Percentiles rank a stretch among this genome's conserved stretches.
These are phyloP conservation scores for Cordia subcordata DNA, from an alignment of 257 asterid genomes.

Conservation along the genomic window DNA sequence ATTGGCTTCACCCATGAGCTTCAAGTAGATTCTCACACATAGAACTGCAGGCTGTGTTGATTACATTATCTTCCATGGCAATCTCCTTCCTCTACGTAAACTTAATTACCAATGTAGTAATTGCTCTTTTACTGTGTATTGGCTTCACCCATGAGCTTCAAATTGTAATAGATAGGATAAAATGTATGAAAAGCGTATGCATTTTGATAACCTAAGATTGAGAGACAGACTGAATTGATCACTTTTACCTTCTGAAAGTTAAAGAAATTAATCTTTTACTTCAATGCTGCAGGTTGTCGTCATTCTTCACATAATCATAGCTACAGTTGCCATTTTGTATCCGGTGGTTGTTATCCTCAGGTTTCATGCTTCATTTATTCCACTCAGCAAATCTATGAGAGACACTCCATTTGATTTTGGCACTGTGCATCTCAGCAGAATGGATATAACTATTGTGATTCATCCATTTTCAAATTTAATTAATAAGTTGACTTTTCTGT, in stretches of 20 bases:
- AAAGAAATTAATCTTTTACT: conserved; percentile 2
- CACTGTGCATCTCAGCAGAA: neutral
- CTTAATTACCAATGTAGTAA: too few species aligned
- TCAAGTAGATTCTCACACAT: conserved; percentile 9
- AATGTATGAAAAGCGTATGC: conserved; percentile 2
- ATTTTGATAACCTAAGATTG: too few species aligned
- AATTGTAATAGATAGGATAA: neutral
- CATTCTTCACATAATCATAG: conserved; percentile 59
- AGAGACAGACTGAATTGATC: neutral
- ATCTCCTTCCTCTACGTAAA: too few species aligned
- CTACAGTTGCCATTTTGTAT: conserved; percentile 61
- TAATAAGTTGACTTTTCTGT: too few species aligned
- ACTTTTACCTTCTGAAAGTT: neutral
- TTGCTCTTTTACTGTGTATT: too few species aligned
- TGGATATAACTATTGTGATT: neutral
- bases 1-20: too few species aligned
- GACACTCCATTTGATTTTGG: neutral
- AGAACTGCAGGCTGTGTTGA: conserved; percentile 2
- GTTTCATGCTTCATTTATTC: conserved; percentile 22
- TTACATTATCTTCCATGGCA: too few species aligned
- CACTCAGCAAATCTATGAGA: too few species aligned
- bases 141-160: too few species aligned
- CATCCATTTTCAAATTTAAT: too few species aligned
- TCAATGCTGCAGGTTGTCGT: conserved; percentile 59
- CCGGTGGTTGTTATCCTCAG: conserved; percentile 88